phyloP scores from a whole-genome alignment of 2,329 filamentous ascomycete genomes.

The Colletotrichum tabaci region DNA sequence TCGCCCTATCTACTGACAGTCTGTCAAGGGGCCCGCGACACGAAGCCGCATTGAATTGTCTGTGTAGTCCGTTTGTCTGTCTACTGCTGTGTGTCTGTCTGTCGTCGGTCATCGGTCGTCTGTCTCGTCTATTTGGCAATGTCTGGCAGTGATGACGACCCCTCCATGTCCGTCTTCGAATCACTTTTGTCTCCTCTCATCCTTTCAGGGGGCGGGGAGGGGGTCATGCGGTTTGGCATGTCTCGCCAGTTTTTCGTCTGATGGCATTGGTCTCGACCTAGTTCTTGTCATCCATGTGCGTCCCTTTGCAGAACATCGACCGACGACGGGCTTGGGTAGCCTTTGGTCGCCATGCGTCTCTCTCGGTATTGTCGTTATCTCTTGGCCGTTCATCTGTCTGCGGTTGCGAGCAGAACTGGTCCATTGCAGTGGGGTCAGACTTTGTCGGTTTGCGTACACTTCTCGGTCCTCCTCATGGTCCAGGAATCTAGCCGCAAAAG shows the following conservation, averaged over 20 bases:
- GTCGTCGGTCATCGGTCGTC: background rate
- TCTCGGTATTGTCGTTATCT: background rate
- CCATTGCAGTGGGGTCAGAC: background rate
- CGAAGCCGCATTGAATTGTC: too few relatives aligned
- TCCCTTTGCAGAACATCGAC: background rate
- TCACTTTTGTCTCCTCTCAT: constrained; percentile 14
- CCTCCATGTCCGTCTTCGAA: constrained; percentile 6
- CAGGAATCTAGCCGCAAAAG: constrained; percentile 8
- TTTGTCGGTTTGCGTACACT: background rate
- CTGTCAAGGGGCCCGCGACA: background rate
- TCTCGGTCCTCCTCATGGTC: background rate
- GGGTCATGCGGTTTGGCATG: constrained; percentile 32
- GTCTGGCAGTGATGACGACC: background rate
- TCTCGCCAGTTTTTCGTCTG: constrained; percentile 33
- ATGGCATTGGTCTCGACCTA: constrained; percentile 5
- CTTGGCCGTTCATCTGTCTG: too few relatives aligned
- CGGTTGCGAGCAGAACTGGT: background rate
- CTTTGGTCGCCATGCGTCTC: constrained; percentile 10
- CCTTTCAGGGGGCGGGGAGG: background rate
- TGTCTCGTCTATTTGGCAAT: background rate
- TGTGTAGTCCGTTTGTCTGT: too few relatives aligned
- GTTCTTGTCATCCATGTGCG: background rate
- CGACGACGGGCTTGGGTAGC: background rate
- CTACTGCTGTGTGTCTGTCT: background rate
- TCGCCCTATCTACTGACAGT: background rate